phyloP scores from a whole-genome alignment of 441 rosid genomes.

The Populus hybrid region DNA sequence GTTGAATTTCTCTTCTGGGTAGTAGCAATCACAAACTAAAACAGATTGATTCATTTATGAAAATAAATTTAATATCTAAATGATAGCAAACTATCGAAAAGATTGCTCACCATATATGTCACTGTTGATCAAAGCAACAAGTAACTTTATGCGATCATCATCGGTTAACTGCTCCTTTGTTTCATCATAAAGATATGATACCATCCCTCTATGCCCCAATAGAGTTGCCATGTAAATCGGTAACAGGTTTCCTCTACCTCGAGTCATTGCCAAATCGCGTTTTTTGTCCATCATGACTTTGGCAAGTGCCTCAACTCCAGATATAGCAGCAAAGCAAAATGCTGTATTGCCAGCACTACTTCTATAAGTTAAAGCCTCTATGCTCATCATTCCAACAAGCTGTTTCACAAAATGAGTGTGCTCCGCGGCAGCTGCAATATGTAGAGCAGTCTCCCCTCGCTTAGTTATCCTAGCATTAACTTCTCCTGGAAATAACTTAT shows the following conservation, averaged over 20 bases:
- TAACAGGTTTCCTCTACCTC: slow-evolving; percentile 9
- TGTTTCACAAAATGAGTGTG: slow-evolving; percentile 2
- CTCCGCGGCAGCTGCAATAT: background rate
- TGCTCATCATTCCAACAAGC: background rate
- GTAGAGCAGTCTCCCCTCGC: background rate
- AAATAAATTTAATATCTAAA: too few relatives aligned
- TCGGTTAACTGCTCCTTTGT: background rate
- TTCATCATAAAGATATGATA: background rate
- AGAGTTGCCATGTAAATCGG: slow-evolving; percentile 16
- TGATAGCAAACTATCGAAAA: too few relatives aligned
- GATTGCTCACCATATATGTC: background rate
- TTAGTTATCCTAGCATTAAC: background rate
- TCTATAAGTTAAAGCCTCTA: background rate
- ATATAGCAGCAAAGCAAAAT: slow-evolving; percentile 22
- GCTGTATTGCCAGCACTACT: slow-evolving; percentile 4
- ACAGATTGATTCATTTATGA: too few relatives aligned
- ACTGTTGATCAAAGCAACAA: background rate
- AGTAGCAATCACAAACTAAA: too few relatives aligned
- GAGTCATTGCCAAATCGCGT: background rate
- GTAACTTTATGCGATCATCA: background rate
- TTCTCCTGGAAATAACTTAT: background rate
- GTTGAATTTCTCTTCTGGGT: too few relatives aligned
- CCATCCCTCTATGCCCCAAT: slow-evolving; percentile 11
- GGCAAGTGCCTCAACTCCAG: slow-evolving; percentile 21
- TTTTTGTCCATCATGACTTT: slow-evolving; percentile 13